Evolutionary conservation across 1,139 yeast genomes (phyloP), one percentile per base, ranked within the genome.

Genomic region (Groenewaldozyma auringiensis): DNA sequence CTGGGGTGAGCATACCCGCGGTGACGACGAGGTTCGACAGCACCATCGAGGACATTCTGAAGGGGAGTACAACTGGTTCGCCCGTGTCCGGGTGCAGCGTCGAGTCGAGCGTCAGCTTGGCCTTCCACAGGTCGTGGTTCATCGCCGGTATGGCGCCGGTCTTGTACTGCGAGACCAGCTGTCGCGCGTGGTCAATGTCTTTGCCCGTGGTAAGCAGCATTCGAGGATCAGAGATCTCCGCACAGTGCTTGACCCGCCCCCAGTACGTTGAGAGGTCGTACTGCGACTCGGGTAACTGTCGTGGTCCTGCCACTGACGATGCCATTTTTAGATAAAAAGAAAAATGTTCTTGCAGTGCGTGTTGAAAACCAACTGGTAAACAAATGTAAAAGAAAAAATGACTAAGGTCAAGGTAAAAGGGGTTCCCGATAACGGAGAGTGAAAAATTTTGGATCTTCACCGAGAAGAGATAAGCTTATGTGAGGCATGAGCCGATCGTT

Each of bases 1-100:
- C 85, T 4, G 98, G 98, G 1, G 96, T 89, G 58, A 92, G 75
- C 98, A 92, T 92, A 55, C 98, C 98, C 2, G 86, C 89, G 11
- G 98, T 92, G 43, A 92, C 97, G 21, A 92, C 92, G 65, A 92
- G 70, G 65, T 92, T 92, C 13, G 96, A 86, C 48, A 92, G 71
- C 18, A 92, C 98, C 69, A 94, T 87, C 32, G 94, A 83, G 17
- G 96, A 88, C 98, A 92, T 92, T 66, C 98, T 78, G 68, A 92
- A 92, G 2, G 98, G 98, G 48, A 92, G 71, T 36, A 86, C 62
- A 8, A 92, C 96, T 2, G 94, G 83, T 58, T 86, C 92, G 1
- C 97, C 96, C 2, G 94, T 92, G 62, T 92, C 98, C 37, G 96
- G 96, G 63, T 89, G 96, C 41, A 87, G 76, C 0, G 95, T 79